These are phyloP conservation scores for Huntiella omanensis DNA, from an alignment of 2,329 filamentous ascomycete species.

Conservation along the genomic window DNA sequence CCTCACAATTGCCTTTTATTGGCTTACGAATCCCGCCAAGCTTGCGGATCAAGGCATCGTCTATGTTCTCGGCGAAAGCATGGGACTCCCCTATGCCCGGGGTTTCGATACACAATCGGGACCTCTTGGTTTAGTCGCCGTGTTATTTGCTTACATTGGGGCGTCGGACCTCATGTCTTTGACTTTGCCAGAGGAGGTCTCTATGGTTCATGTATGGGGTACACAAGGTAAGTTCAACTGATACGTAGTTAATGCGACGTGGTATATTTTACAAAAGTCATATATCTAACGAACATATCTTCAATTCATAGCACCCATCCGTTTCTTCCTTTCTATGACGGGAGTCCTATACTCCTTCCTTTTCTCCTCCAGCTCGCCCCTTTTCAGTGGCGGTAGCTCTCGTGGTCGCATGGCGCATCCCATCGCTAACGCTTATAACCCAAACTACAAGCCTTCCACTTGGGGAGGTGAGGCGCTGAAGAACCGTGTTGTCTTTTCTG, in stretches of 20 bases:
- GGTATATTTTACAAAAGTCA: background rate
- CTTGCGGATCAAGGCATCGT: slow-evolving; percentile 68
- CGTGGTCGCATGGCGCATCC: slow-evolving; percentile 21
- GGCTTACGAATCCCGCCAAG: slow-evolving; percentile 52
- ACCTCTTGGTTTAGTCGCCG: slow-evolving; percentile 54
- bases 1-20: slow-evolving; percentile 65
- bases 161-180: slow-evolving; percentile 46
- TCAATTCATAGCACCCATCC: slow-evolving; percentile 34
- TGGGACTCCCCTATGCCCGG: slow-evolving; percentile 53
- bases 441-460: slow-evolving; percentile 20
- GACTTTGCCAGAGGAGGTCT: slow-evolving; percentile 48
- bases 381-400: slow-evolving; percentile 21
- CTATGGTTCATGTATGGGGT: slow-evolving; percentile 44
- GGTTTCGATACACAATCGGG: slow-evolving; percentile 51
- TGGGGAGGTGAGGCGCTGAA: slow-evolving; percentile 51
- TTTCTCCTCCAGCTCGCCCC: slow-evolving; percentile 32
- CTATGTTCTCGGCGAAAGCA: slow-evolving; percentile 62
- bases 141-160: slow-evolving; percentile 43
- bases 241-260: slow-evolving; percentile 11
- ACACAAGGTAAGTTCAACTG: slow-evolving; percentile 36
- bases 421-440: slow-evolving; percentile 17
- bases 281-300: background rate
- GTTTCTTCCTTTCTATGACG: slow-evolving; percentile 41
- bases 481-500: slow-evolving; percentile 71
- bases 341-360: slow-evolving; percentile 47